Base-by-base conservation (phyloP, 495 filamentous ascomycete species). In the Aspergillus incahuasiensis region DNA sequence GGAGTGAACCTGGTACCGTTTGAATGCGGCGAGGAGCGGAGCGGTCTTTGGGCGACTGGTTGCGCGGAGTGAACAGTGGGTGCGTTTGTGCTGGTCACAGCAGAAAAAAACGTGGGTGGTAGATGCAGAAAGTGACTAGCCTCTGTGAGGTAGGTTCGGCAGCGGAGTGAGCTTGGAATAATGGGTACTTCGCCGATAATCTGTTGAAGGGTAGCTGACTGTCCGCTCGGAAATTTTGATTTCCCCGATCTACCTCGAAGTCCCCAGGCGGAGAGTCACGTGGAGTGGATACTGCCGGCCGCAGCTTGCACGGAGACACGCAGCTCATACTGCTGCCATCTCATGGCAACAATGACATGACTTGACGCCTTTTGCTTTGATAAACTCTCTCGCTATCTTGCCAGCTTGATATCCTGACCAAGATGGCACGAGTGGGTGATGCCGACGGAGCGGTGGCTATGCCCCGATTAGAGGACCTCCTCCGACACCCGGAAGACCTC, bases 401-500 rank as follows among this genome's bases (percentile, higher is more conserved):
- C 11, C 24, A 8, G 24, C 13, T 24, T 35, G 52, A 8, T 11
- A 34, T 24, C 18, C 16, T n/a, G 30, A 47, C 24, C 39, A 62
- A 38, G 28, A 79, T 80, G 76, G 71, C 74, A 40, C 70, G 65
- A 63, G 57, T 59, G 13, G 57, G 49, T 43, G 71, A 71, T 22
- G 54, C 66, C 9, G 72, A 78, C 35, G 70, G 71, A 28, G 72
- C 73, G 52, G 70, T 76, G 47, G 67, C 72, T 22, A 71, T 82
- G 59, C 74, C 74, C 19, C 65, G 70, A 47, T 65, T 82, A 13
- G 78, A 77, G 40, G 79, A 81, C 53, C 67, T 81, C 21, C 77
- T 88, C 39, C 82, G 84, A 39, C 81, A 85, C 64, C 85, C 85
- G 5, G 83, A 89, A 64, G 94, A 99, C 71, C 86, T 99, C 54